Evolutionary conservation across 768 basidiomycete genomes (phyloP).

Genomic region (Clathrus columnatus): DNA sequence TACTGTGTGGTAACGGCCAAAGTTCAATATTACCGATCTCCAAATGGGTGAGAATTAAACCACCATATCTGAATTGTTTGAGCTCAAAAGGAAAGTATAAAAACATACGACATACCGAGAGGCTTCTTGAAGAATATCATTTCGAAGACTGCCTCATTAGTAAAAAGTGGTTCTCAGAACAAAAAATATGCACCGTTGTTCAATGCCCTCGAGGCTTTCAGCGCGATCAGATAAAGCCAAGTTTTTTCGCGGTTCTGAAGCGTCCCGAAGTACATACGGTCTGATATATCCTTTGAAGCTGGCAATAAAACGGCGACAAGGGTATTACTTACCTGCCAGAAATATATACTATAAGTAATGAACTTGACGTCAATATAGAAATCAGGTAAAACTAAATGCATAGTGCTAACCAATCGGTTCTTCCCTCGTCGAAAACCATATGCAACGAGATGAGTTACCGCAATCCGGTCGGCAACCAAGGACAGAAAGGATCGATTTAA

Average conservation of each 20-base stretch:
- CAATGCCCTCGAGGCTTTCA: slow-evolving; percentile 91
- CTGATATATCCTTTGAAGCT: slow-evolving; percentile 28
- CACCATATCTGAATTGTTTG: slow-evolving; percentile 56
- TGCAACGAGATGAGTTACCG: slow-evolving; percentile 58
- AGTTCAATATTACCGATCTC: slow-evolving; percentile 81
- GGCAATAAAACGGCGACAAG: not conserved
- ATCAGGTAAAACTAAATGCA: not conserved
- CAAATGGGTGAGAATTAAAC: slow-evolving; percentile 87
- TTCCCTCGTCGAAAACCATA: slow-evolving; percentile 96
- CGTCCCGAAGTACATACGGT: slow-evolving; percentile 88
- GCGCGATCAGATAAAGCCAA: slow-evolving; percentile 84
- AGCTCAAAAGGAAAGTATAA: not conserved
- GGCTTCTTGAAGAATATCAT: slow-evolving; percentile 85
- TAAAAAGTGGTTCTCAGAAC: not conserved
- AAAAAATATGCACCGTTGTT: slow-evolving; percentile 37
- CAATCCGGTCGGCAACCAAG: slow-evolving; percentile 66
- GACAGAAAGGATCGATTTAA: slow-evolving; percentile 82
- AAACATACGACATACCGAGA: slow-evolving; percentile 37
- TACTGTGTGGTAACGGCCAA: too few species aligned
- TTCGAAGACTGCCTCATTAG: slow-evolving; percentile 42
- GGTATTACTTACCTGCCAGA: slow-evolving; percentile 40
- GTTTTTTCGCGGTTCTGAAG: slow-evolving; percentile 70
- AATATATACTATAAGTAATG: slow-evolving; percentile 53
- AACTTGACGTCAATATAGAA: slow-evolving; percentile 1
- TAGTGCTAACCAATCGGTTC: slow-evolving; percentile 86